Evolutionary conservation across 2,329 filamentous ascomycete genomes (phyloP).

Genomic region (Chrysoporthe puriensis): DNA sequence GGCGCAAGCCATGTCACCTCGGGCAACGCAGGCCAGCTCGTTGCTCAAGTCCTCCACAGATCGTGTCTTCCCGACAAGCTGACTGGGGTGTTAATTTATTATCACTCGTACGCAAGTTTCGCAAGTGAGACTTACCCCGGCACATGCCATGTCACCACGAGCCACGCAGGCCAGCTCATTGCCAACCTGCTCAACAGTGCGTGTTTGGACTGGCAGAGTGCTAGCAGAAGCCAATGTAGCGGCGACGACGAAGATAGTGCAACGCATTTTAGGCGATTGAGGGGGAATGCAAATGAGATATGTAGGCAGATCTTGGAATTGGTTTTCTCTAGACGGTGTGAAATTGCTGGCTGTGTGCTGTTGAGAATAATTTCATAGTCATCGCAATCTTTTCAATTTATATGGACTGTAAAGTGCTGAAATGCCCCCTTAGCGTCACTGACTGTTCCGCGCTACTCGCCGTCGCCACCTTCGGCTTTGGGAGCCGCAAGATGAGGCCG

Average conservation of each 20-base stretch:
- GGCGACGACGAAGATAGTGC: neutral
- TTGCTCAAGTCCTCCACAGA: neutral
- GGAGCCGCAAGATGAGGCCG: neutral
- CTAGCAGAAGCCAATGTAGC: neutral
- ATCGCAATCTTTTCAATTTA: neutral
- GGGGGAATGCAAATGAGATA: neutral
- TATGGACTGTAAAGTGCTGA: neutral
- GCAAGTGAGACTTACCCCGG: neutral
- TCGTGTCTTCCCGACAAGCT: neutral
- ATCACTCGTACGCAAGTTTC: neutral
- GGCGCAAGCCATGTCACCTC: neutral
- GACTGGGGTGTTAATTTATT: neutral
- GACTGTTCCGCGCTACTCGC: neutral
- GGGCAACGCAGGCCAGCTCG: neutral
- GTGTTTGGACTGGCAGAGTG: neutral
- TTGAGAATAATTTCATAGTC: neutral
- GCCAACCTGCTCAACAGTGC: neutral
- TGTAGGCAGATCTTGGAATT: neutral
- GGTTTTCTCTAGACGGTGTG: neutral
- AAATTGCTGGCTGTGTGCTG: neutral
- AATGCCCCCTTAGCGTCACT: too few relatives aligned
- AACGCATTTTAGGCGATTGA: neutral
- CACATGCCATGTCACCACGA: neutral
- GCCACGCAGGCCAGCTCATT: neutral
- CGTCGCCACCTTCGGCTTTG: neutral